These are phyloP conservation scores for Leucocoprinus birnbaumii DNA, from an alignment of 768 basidiomycete genomes.

Conservation along the genomic window DNA sequence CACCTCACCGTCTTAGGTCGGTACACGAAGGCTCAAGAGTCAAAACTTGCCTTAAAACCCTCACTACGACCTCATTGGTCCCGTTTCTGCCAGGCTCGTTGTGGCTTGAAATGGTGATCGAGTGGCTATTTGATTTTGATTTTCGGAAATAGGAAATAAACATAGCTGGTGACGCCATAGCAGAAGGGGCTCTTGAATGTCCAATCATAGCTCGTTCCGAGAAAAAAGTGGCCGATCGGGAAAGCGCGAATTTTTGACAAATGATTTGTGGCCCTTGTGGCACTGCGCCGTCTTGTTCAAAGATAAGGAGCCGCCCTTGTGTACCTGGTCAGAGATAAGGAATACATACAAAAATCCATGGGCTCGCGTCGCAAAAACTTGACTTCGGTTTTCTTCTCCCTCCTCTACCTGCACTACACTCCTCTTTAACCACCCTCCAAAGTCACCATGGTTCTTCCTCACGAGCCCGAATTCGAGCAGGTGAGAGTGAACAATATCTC, in stretches of 20 bases:
- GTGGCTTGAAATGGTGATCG: no score
- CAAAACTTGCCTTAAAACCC: no score
- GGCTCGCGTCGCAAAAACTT: background rate
- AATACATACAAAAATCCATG: constrained; percentile 17
- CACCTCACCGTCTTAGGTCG: no score
- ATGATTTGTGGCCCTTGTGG: background rate
- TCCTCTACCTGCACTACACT: background rate
- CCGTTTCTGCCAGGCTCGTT: no score
- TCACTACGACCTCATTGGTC: no score
- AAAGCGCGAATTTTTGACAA: background rate
- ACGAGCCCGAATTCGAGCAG: constrained; percentile 72
- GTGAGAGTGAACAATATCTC: constrained; percentile 20
- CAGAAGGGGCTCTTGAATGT: background rate
- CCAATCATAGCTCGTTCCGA: background rate
- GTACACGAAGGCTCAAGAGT: no score
- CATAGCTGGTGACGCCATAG: background rate
- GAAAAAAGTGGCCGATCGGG: background rate
- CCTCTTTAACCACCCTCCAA: constrained; percentile 3
- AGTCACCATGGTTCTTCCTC: constrained; percentile 37
- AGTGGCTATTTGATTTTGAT: background rate
- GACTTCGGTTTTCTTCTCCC: constrained; percentile 8
- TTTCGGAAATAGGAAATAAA: background rate
- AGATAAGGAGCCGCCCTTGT: background rate
- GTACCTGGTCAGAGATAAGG: constrained; percentile 20
- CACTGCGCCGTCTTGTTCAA: background rate